A percentile compares a stretch with the other conserved stretches of the same genome.
These are phyloP conservation scores for Panicum virgatum DNA, from an alignment of 202 grass and related monocot genomes.

Conservation along the genomic window DNA sequence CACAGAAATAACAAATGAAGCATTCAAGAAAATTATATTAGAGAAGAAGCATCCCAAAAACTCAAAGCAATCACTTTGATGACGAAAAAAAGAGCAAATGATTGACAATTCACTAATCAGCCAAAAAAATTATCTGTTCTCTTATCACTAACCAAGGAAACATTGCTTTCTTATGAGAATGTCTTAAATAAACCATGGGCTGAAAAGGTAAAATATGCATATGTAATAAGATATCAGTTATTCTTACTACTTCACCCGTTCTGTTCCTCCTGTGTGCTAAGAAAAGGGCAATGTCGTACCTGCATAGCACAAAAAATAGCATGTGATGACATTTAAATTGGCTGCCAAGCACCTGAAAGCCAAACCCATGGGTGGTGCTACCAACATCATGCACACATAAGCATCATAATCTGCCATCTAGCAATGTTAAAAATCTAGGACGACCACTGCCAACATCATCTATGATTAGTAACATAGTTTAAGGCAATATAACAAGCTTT, in stretches of 20 bases:
- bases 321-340: slow-evolving; percentile 23
- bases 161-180: too few species aligned
- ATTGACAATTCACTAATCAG: background rate
- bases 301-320: slow-evolving; percentile 42
- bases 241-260: slow-evolving; percentile 67
- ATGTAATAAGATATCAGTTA: slow-evolving; percentile 20
- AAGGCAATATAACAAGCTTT: background rate
- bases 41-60: slow-evolving; percentile 9
- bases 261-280: slow-evolving; percentile 51
- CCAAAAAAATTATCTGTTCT: too few species aligned
- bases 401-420: slow-evolving; percentile 3
- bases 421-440: slow-evolving; percentile 22
- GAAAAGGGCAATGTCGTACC: slow-evolving; percentile 67
- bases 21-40: slow-evolving; percentile 10
- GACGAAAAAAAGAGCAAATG: background rate
- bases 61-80: background rate
- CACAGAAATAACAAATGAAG: background rate
- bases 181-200: background rate
- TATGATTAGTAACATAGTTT: slow-evolving; percentile 15
- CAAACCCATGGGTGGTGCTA: background rate
- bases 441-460: background rate
- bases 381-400: slow-evolving; percentile 7
- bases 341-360: background rate
- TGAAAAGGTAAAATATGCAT: slow-evolving; percentile 1
- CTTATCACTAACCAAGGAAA: too few species aligned